Base-by-base conservation (phyloP, 371 early-diverging fungal species). In the Amoeboaphelidium occidentale region DNA sequence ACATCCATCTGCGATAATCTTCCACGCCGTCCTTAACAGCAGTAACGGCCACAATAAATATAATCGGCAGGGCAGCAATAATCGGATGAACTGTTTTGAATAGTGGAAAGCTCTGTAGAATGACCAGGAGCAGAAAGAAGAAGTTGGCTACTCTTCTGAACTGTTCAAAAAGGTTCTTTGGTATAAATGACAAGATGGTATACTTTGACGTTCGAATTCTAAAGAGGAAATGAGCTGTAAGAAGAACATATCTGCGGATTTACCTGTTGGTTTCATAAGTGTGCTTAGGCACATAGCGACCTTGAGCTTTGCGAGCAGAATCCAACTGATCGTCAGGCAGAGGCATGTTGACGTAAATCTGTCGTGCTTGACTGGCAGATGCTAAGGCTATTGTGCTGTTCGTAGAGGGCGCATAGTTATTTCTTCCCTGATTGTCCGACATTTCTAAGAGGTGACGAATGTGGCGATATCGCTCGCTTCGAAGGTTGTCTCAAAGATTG, bases 21-120 rank as follows among this genome's bases (percentile, higher is more conserved):
- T 94, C 94, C 47, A 87, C 63, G 3, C 71, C 97, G 51, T 93
- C 96, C 59, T 97, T 96, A 50, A 81, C 69, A 47, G 80, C 86
- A 13, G 91, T 87, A 28, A 84, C 67, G 26, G 69, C 55, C 3
- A 91, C 61, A 54, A 93, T 84, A 43, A 79, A 61, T 26, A 75
- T 59, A 51, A 97, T 66, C 2, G 96, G 91, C 17, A 90, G 59
- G 1, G 82, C 73, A 2, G 92, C 81, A 22, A 92, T 75, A 22
- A 66, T 67, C 0, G 84, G 81, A 41, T 75, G 54, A 53, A 76
- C 63, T 28, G 79, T 70, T 57, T 67, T 72, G 62, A 83, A 69
- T 46, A 73, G 47, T 0, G 81, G 84, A 45, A 81, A 68, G 52
- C 67, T 66, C 59, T 92, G 85, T 6, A 97, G 65, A 44, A 88